Evolutionary conservation across 2,329 filamentous ascomycete genomes (phyloP).

Genomic region (Fusarium irregulare): DNA sequence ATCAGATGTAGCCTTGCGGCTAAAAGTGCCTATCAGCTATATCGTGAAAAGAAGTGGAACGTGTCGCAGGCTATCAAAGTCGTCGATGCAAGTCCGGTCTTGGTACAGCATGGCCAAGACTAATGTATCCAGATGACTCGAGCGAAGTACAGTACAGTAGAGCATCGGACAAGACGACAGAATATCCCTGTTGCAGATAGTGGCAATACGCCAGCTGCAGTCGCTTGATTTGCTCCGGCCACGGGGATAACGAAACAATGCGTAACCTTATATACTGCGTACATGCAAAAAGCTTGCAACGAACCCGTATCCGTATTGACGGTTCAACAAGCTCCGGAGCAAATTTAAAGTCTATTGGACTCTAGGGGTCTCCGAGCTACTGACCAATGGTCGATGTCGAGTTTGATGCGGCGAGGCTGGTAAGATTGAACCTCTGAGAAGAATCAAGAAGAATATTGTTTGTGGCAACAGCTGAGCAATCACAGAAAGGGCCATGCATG

Average conservation of each 20-base stretch:
- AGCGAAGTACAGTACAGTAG: not conserved
- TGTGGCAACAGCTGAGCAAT: slow-evolving; percentile 20
- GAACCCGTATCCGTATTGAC: slow-evolving; percentile 19
- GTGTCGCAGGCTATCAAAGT: not conserved
- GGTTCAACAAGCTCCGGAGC: slow-evolving; percentile 12
- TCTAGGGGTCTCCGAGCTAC: not conserved
- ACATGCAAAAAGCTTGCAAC: slow-evolving; percentile 4
- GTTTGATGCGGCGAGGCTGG: slow-evolving; percentile 24
- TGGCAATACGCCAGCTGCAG: slow-evolving; percentile 24
- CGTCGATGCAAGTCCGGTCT: not conserved
- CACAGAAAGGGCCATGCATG: slow-evolving; percentile 4
- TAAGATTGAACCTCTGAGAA: not conserved
- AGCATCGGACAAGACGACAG: not conserved
- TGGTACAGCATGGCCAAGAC: not conserved
- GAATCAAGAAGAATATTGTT: slow-evolving; percentile 14
- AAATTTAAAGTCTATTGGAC: not conserved
- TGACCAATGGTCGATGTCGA: slow-evolving; percentile 19
- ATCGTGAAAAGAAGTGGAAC: not conserved
- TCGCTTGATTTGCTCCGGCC: slow-evolving; percentile 24
- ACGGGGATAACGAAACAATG: not conserved
- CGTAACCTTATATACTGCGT: not conserved
- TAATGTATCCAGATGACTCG: slow-evolving; percentile 23
- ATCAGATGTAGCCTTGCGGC: not conserved
- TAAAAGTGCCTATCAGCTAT: not conserved
- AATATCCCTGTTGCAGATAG: slow-evolving; percentile 27